phyloP scores from a whole-genome alignment of 1,139 yeast genomes.

The Chernovozyma sophiae-reginae region DNA sequence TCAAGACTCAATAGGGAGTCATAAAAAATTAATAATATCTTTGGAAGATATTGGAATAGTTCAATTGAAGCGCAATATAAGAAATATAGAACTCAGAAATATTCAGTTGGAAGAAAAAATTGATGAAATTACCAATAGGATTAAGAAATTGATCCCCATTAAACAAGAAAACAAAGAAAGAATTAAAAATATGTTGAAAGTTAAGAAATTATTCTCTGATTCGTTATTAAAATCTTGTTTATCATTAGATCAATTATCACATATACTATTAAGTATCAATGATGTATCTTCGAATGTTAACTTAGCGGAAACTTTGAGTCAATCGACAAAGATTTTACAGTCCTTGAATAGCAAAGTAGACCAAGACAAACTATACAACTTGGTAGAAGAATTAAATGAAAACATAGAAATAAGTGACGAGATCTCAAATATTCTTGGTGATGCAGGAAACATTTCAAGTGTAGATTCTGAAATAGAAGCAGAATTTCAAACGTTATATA shows the following conservation, averaged over 20 bases:
- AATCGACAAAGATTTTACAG: slow-evolving; percentile 31
- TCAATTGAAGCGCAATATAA: slow-evolving; percentile 20
- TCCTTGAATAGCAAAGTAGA: slow-evolving; percentile 28
- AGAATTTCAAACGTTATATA: slow-evolving; percentile 1
- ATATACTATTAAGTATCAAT: slow-evolving; percentile 41
- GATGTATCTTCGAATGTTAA: slow-evolving; percentile 43
- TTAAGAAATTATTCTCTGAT: slow-evolving; percentile 23
- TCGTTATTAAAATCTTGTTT: slow-evolving; percentile 27
- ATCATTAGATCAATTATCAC: slow-evolving; percentile 33
- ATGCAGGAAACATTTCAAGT: slow-evolving; percentile 9
- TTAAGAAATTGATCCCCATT: slow-evolving; percentile 9
- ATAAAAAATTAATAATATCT: slow-evolving; percentile 11
- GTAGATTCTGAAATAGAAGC: slow-evolving; percentile 10
- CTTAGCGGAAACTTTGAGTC: slow-evolving; percentile 31
- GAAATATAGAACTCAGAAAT: slow-evolving; percentile 17
- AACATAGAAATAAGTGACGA: slow-evolving; percentile 31
- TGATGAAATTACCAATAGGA: slow-evolving; percentile 16
- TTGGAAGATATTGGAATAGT: slow-evolving; percentile 30
- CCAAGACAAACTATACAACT: slow-evolving; percentile 26
- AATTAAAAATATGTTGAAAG: slow-evolving; percentile 5
- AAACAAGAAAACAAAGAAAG: slow-evolving; percentile 1
- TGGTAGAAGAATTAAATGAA: slow-evolving; percentile 40
- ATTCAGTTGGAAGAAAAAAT: slow-evolving; percentile 20
- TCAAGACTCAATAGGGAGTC: slow-evolving; percentile 4
- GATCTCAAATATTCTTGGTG: slow-evolving; percentile 30